Evolutionary conservation across 257 asterid species (phyloP).

Genomic region (Nicotiana noctiflora): DNA sequence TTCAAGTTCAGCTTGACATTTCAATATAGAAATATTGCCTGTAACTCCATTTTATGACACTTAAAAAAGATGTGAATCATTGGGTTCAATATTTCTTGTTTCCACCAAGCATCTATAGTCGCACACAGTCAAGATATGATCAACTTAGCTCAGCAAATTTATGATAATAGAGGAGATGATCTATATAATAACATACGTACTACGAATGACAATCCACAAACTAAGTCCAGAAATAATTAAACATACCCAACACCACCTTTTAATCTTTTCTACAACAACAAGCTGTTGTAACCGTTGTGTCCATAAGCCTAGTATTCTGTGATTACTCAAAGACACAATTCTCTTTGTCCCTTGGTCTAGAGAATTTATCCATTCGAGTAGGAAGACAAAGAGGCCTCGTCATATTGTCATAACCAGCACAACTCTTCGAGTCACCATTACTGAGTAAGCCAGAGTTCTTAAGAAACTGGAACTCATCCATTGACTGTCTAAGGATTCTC

Average conservation of each 20-base stretch:
- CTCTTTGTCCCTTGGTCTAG: constrained; percentile 28
- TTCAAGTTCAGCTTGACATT: not conserved
- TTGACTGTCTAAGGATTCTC: constrained; percentile 49
- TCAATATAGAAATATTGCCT: not conserved
- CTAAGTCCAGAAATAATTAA: not conserved
- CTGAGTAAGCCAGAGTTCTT: constrained; percentile 36
- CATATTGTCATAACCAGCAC: constrained; percentile 32
- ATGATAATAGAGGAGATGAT: not conserved
- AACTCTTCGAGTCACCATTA: constrained; percentile 46
- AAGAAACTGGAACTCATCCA: constrained; percentile 81
- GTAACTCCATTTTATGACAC: not conserved
- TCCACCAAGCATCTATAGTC: not conserved
- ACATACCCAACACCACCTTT: not conserved
- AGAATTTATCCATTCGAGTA: constrained; percentile 38
- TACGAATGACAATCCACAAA: constrained; percentile 12
- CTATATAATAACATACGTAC: constrained; percentile 23
- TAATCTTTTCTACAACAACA: constrained; percentile 32
- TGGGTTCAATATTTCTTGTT: not conserved
- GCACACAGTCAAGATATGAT: not conserved
- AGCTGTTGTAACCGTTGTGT: constrained; percentile 49
- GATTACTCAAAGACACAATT: constrained; percentile 20
- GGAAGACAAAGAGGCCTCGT: constrained; percentile 37
- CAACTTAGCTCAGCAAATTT: not conserved
- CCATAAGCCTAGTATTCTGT: not conserved
- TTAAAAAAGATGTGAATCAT: not conserved